phyloP scores from a whole-genome alignment of 1,284 basidiomycete species.

The Pyrrhoderma lamaoense region DNA sequence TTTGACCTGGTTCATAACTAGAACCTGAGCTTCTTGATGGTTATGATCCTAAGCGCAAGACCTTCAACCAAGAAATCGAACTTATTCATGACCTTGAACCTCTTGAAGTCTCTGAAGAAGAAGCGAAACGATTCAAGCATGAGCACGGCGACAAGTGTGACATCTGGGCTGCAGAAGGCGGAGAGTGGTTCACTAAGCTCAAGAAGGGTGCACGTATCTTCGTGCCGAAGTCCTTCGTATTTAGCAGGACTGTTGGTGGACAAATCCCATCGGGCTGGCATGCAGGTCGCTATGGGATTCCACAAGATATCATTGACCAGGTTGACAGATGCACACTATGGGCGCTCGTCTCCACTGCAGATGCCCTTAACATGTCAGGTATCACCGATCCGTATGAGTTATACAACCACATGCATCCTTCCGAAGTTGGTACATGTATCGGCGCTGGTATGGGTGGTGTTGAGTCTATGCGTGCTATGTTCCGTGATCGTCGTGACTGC shows the following conservation, averaged over 20 bases:
- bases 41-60: constrained; percentile 95
- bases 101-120: constrained; percentile 85
- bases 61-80: constrained; percentile 96
- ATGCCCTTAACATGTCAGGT: constrained; percentile 95
- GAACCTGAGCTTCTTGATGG: constrained; percentile 97
- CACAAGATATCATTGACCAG: constrained; percentile 94
- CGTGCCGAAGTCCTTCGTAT: constrained; percentile 93
- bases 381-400: constrained; percentile 97
- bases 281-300: constrained; percentile 93
- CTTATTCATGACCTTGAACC: constrained; percentile 95
- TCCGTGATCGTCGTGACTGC: constrained; percentile 96
- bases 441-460: constrained; percentile 98
- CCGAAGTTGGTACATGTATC: constrained; percentile 87
- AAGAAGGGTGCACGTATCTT: constrained; percentile 95
- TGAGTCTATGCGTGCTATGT: constrained; percentile 87
- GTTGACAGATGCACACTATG: constrained; percentile 93
- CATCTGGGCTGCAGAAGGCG: constrained; percentile 84
- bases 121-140: constrained; percentile 92
- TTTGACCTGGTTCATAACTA: constrained; percentile 28
- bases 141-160: constrained; percentile 98
- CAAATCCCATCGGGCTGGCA: constrained; percentile 98
- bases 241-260: constrained; percentile 91
- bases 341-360: constrained; percentile 92
- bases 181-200: constrained; percentile 96
- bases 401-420: constrained; percentile 95